phyloP scores from a whole-genome alignment of 805 yeast genomes.

The Yamadazyma scolyti region DNA sequence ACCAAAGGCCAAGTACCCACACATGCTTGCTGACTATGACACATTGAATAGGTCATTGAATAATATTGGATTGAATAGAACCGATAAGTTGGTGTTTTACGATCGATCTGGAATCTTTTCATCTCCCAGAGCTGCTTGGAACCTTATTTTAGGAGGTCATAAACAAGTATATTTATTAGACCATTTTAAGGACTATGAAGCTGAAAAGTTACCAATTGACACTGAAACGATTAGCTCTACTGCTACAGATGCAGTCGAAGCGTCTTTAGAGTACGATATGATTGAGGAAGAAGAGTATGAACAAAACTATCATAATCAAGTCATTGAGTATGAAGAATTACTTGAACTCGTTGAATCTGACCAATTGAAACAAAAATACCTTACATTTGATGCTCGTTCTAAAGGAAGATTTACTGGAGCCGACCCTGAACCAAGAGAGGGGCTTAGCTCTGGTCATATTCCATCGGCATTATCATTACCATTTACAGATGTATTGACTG shows the following conservation, averaged over 20 bases:
- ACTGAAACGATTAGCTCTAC: constrained; percentile 16
- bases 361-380: constrained; percentile 41
- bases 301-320: constrained; percentile 38
- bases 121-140: constrained; percentile 92
- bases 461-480: constrained; percentile 81
- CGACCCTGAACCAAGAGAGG: constrained; percentile 87
- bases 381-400: constrained; percentile 81
- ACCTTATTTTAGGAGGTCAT: constrained; percentile 77
- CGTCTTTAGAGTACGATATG: constrained; percentile 18
- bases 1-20: constrained; percentile 58
- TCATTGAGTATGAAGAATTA: constrained; percentile 65
- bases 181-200: constrained; percentile 55
- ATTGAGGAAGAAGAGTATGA: constrained; percentile 26
- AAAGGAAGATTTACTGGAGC: constrained; percentile 70
- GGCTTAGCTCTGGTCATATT: constrained; percentile 84
- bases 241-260: constrained; percentile 9
- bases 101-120: constrained; percentile 84
- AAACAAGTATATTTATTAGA: constrained; percentile 64
- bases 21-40: constrained; percentile 73
- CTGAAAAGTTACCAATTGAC: constrained; percentile 45
- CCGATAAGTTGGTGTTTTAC: constrained; percentile 72
- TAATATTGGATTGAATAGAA: constrained; percentile 49
- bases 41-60: constrained; percentile 54
- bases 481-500: constrained; percentile 56
- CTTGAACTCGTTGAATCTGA: constrained; percentile 51